Evolutionary conservation across 2,329 filamentous ascomycete genomes (phyloP).

Genomic region (Phyllosticta paracitricarpa): DNA sequence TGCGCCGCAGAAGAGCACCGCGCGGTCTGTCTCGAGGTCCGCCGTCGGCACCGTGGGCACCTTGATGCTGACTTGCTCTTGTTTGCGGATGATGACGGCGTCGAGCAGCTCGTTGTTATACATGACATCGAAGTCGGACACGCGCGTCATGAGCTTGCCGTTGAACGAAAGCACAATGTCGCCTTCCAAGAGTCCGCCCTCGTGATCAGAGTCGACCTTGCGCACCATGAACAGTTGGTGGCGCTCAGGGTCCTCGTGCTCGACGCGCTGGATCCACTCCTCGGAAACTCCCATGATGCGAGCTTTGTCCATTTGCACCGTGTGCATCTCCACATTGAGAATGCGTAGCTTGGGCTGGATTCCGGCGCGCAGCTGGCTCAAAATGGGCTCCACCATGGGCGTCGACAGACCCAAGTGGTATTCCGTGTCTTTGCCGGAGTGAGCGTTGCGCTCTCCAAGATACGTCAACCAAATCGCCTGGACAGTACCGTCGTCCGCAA

Average conservation of each 20-base stretch:
- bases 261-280: slow-evolving; percentile 87
- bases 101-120: slow-evolving; percentile 78
- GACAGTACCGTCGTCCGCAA: slow-evolving; percentile 81
- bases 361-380: slow-evolving; percentile 74
- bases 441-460: slow-evolving; percentile 73
- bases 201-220: slow-evolving; percentile 63
- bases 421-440: slow-evolving; percentile 80
- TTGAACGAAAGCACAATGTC: slow-evolving; percentile 90
- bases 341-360: slow-evolving; percentile 75
- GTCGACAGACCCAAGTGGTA: slow-evolving; percentile 91
- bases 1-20: slow-evolving; percentile 90
- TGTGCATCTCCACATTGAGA: slow-evolving; percentile 85
- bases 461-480: slow-evolving; percentile 97
- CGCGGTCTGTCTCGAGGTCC: slow-evolving; percentile 84
- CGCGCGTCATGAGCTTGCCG: slow-evolving; percentile 81
- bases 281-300: slow-evolving; percentile 95
- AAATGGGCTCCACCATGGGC: slow-evolving; percentile 78
- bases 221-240: slow-evolving; percentile 98
- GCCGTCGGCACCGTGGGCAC: slow-evolving; percentile 80
- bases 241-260: slow-evolving; percentile 76
- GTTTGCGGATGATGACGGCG: slow-evolving; percentile 77
- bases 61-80: slow-evolving; percentile 64
- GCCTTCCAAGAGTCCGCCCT: slow-evolving; percentile 68
- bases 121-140: slow-evolving; percentile 92
- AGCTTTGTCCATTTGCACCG: slow-evolving; percentile 93